Percentiles rank a stretch among this genome's conserved stretches.
Evolutionary conservation across 108 stramenopile species (phyloP).

Genomic region (Fragilaria crotonensis): DNA sequence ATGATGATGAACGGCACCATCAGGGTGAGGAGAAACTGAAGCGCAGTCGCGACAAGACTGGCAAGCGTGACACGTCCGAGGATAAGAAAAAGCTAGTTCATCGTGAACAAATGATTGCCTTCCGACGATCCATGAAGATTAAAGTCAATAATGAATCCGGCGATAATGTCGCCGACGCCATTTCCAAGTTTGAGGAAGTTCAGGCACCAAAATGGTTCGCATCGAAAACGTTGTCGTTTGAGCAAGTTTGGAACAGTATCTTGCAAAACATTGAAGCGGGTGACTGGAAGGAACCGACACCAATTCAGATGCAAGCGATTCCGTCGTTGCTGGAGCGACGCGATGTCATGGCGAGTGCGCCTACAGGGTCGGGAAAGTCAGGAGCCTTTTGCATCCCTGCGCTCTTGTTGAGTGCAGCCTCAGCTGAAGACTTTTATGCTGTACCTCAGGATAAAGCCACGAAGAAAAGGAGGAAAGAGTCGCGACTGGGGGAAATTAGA

Average conservation of each 20-base stretch:
- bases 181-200: conserved; percentile 63
- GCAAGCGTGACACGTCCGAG: conserved; percentile 58
- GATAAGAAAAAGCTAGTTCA: conserved; percentile 56
- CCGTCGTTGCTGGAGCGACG: conserved; percentile 65
- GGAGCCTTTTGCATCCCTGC: conserved; percentile 90
- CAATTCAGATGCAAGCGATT: conserved; percentile 91
- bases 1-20: conserved; percentile 12
- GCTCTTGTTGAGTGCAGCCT: conserved; percentile 64
- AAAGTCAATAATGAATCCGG: conserved; percentile 59
- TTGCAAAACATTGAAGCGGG: conserved; percentile 83
- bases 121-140: conserved; percentile 77
- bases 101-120: conserved; percentile 73
- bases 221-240: conserved; percentile 25
- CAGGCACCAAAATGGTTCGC: conserved; percentile 65
- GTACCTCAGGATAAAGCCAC: background rate
- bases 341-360: conserved; percentile 83
- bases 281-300: conserved; percentile 89
- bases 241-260: conserved; percentile 31
- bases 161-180: conserved; percentile 65
- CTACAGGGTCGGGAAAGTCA: conserved; percentile 86
- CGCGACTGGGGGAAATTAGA: conserved; percentile 60
- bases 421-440: conserved; percentile 49
- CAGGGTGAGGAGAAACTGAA: conserved; percentile 3
- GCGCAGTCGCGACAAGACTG: conserved; percentile 37
- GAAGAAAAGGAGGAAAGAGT: conserved; percentile 14